phyloP scores from a whole-genome alignment of 2,329 filamentous ascomycete genomes.

The Fusarium musae region DNA sequence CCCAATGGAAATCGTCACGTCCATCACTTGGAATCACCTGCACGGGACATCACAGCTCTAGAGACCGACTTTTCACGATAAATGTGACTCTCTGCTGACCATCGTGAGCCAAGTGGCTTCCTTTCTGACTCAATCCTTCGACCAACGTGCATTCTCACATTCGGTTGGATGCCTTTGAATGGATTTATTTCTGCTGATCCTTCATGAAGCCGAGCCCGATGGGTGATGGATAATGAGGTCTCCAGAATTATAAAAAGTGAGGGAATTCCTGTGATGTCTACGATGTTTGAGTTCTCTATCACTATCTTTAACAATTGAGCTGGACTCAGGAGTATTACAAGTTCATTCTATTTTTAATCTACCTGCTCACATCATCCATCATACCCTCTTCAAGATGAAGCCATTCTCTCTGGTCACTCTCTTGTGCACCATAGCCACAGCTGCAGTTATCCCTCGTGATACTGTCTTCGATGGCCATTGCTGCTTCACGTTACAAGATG shows the following conservation, averaged over 20 bases:
- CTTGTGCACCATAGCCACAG: slow-evolving; percentile 31
- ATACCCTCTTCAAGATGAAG: slow-evolving; percentile 35
- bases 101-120: slow-evolving; percentile 21
- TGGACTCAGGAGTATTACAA: slow-evolving; percentile 15
- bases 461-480: slow-evolving; percentile 41
- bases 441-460: slow-evolving; percentile 39
- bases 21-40: slow-evolving; percentile 40
- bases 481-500: slow-evolving; percentile 49
- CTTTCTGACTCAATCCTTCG: slow-evolving; percentile 28
- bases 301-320: slow-evolving; percentile 9
- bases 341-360: neutral
- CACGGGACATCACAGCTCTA: slow-evolving; percentile 40
- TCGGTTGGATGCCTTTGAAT: slow-evolving; percentile 31
- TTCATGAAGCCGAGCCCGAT: slow-evolving; percentile 5
- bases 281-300: neutral
- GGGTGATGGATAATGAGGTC: neutral
- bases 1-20: slow-evolving; percentile 41
- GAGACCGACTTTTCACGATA: slow-evolving; percentile 25
- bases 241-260: slow-evolving; percentile 25
- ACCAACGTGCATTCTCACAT: slow-evolving; percentile 36
- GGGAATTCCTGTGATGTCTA: neutral
- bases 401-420: slow-evolving; percentile 30
- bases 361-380: neutral
- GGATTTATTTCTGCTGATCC: slow-evolving; percentile 34
- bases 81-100: slow-evolving; percentile 23